Conservation (phyloP, 208 protist species). For the Spongospora subterranea region DNA sequence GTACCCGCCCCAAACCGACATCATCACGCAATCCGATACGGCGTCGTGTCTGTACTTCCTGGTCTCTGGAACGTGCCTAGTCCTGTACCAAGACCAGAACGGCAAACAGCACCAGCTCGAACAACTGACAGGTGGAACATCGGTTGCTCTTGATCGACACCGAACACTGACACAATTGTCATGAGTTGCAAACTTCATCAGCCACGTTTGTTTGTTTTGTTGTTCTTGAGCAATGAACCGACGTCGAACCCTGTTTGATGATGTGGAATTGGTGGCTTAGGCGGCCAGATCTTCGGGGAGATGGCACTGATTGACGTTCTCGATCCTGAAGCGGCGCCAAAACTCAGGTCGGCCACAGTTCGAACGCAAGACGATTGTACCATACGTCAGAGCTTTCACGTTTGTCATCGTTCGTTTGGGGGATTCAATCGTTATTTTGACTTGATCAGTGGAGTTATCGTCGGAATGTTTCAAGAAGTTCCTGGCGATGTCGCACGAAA, state of each 20-base stretch:
- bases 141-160: too few species aligned
- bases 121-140: too few species aligned
- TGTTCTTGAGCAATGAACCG: neutral
- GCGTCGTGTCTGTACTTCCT: neutral
- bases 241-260: too few species aligned
- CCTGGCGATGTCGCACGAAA: constrained; percentile 16
- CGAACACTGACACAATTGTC: neutral
- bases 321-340: neutral
- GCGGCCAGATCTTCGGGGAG: neutral
- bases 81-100: neutral
- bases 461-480: constrained; percentile 32
- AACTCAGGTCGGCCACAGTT: neutral
- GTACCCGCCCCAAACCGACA: neutral
- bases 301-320: neutral
- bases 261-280: too few species aligned
- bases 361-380: constrained; percentile 25
- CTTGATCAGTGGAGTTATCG: neutral
- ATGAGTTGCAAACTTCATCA: neutral
- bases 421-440: neutral
- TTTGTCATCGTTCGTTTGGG: neutral
- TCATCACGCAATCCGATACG: neutral
- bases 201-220: neutral
- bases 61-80: neutral
- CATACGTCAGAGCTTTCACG: neutral
- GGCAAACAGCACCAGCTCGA: too few species aligned